Evolutionary conservation across 164 flowering plant species (phyloP), one percentile per base, ranked within the genome.

Genomic region (Nelumbo lutea): DNA sequence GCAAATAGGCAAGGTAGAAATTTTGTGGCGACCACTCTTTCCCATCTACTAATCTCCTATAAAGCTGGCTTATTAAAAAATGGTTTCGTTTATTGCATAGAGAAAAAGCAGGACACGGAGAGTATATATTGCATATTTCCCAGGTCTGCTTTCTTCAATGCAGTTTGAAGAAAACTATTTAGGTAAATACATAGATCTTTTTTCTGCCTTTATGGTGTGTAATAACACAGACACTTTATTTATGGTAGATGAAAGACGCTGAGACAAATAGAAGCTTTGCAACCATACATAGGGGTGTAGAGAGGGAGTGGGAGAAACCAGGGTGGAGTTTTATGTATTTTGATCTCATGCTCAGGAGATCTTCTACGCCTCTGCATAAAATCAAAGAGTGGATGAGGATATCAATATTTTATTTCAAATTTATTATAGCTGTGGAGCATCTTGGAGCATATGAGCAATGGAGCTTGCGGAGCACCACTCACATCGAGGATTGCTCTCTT

Each of bases 241-340:
- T 83, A 91, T 95, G 96, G 83, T 91, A 90, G 97, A 95, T 90
- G 87, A 78, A 86, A 82, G 88, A 90, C 84, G 94, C 98, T 88
- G 87, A 93, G 96, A 85, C 85, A 83, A 83, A 79, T 83, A 78
- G 89, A 97, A 89, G 96, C 98, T 85, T 88, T 89, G 93, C 86
- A 80, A 79, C 81, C 87, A 82, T 86, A 78, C 90, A 83, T 94
- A 94, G 95, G 97, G 91, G 76, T 87, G 83, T 90, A 85, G 85
- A 83, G 77, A 74, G 91, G 88, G 96, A 83, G 72, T 85, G 84
- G 87, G 96, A 83, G 88, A 78, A 79, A 76, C 84, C 85, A 69
- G 83, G 82, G 79, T 84, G 91, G 85, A 87, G 76, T 81, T 77
- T 67, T 87, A 79, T 80, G 80, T 84, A 66, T 84, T 89, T 65